Percentiles rank a stretch among this genome's conserved stretches.
These are phyloP conservation scores for Metarhizium humberi DNA, from an alignment of 2,329 filamentous ascomycete genomes.

Conservation along the genomic window DNA sequence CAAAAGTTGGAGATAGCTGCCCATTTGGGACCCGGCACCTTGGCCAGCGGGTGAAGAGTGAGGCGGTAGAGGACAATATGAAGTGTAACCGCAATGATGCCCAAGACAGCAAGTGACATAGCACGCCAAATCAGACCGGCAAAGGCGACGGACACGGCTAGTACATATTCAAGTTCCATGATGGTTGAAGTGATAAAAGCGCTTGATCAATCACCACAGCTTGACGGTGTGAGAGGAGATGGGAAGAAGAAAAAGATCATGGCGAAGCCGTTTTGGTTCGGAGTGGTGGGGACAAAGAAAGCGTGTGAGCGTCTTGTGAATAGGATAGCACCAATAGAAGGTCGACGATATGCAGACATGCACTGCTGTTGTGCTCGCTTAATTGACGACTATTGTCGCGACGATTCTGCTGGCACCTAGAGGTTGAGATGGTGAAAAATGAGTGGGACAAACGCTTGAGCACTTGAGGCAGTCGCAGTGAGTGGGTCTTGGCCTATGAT, in stretches of 20 bases:
- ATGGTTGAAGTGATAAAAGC: background rate
- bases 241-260: background rate
- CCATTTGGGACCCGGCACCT: conserved; percentile 35
- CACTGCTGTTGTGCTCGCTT: background rate
- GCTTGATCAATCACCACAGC: background rate
- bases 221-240: background rate
- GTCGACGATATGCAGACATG: background rate
- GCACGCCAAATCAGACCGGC: background rate
- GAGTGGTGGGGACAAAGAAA: background rate
- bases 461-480: background rate
- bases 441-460: background rate
- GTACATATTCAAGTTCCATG: background rate
- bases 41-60: conserved; percentile 32
- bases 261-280: background rate
- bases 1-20: conserved; percentile 39
- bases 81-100: conserved; percentile 11
- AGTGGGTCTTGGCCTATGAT: background rate
- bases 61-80: conserved; percentile 25
- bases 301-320: background rate
- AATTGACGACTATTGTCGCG: background rate
- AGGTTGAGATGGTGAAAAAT: background rate
- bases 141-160: background rate
- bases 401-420: background rate
- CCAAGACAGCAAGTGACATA: background rate
- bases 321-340: background rate